A percentile compares a stretch with the other conserved stretches of the same genome.
Conservation (phyloP, 2,329 filamentous ascomycete genomes). For the Penicillium brevicompactum region DNA sequence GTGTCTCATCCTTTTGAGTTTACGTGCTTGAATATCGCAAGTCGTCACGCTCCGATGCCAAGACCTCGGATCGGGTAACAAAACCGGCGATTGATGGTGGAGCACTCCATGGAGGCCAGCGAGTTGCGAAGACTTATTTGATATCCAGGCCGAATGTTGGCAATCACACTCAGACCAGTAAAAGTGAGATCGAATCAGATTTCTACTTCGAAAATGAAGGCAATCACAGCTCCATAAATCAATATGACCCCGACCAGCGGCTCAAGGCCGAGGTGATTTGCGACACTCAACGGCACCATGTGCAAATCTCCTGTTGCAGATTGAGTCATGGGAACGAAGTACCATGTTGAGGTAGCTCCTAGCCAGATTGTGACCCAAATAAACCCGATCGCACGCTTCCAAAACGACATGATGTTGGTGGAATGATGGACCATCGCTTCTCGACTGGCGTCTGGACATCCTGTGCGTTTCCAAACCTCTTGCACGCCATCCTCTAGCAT, state of each 20-base stretch:
- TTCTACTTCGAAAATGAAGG: conserved; percentile 1
- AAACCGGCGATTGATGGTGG: background rate
- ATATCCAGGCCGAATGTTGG: background rate
- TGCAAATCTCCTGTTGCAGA: background rate
- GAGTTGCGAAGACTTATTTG: background rate
- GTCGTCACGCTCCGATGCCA: background rate
- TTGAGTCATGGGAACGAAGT: conserved; percentile 11
- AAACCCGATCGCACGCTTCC: conserved; percentile 2
- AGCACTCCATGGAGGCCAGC: background rate
- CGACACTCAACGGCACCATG: conserved; percentile 12
- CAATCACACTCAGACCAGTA: background rate
- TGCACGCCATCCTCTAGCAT: conserved; percentile 9
- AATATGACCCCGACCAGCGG: background rate
- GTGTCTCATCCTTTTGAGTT: too few relatives aligned
- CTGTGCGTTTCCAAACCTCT: background rate
- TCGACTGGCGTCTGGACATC: background rate
- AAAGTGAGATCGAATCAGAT: background rate
- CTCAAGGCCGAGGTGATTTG: background rate
- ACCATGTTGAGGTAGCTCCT: conserved; percentile 11
- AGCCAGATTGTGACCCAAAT: conserved; percentile 11
- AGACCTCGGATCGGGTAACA: background rate
- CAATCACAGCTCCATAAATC: background rate
- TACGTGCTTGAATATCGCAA: background rate
- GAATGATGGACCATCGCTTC: background rate
- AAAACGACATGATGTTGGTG: background rate